Conservation (phyloP, 73 alveolate species). For the Uronychia setigera region DNA sequence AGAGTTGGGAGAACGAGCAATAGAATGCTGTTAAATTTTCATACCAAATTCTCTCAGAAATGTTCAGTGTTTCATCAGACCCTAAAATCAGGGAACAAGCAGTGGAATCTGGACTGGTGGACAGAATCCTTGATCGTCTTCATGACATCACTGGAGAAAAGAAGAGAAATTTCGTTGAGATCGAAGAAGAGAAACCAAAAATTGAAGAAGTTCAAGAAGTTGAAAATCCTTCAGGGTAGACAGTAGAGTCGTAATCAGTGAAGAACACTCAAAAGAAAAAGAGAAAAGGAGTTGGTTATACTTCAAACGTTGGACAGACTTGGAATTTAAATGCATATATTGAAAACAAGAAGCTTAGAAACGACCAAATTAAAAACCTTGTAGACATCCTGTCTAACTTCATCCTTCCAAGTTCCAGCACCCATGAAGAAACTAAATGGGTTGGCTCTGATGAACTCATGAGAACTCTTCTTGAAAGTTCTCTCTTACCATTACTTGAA, state of each 20-base stretch:
- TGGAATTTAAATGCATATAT: constrained; percentile 73
- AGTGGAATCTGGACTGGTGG: constrained; percentile 60
- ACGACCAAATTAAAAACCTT: constrained; percentile 52
- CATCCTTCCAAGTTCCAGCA: constrained; percentile 21
- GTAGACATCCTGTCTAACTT: constrained; percentile 65
- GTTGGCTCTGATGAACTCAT: constrained; percentile 47
- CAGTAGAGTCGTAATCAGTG: neutral
- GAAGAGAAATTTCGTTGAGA: constrained; percentile 34
- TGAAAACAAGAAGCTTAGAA: constrained; percentile 67
- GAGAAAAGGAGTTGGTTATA: constrained; percentile 82
- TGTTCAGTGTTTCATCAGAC: constrained; percentile 56
- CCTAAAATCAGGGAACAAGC: constrained; percentile 69
- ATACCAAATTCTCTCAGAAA: constrained; percentile 60
- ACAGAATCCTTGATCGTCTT: constrained; percentile 64
- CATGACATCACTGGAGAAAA: constrained; percentile 69
- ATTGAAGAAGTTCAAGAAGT: constrained; percentile 16
- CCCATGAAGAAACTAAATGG: constrained; percentile 67
- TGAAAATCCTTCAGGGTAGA: neutral
- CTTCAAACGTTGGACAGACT: constrained; percentile 68
- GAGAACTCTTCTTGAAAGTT: constrained; percentile 50
- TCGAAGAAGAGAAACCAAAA: constrained; percentile 43
- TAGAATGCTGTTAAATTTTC: constrained; percentile 65
- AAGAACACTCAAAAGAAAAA: constrained; percentile 36
- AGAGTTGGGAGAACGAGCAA: constrained; percentile 78
- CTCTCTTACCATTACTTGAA: constrained; percentile 79